A percentile compares a stretch with the other conserved stretches of the same genome.
These are phyloP conservation scores for Linum trigynum DNA, from an alignment of 345 rosid genomes.

Conservation along the genomic window DNA sequence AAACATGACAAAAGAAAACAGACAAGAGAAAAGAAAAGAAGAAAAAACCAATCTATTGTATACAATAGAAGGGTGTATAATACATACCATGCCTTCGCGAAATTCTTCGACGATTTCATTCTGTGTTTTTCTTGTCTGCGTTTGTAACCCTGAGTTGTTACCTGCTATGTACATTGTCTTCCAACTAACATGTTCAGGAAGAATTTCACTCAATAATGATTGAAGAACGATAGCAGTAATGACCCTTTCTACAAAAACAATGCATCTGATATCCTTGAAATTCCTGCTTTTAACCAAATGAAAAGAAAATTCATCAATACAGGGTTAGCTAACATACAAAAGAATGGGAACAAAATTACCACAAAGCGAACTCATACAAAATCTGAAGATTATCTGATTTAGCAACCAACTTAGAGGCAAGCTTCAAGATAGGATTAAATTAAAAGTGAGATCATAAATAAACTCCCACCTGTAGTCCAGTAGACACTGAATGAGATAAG, in stretches of 20 bases:
- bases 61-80: neutral
- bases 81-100: constrained; percentile 56
- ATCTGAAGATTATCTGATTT: too few species aligned
- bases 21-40: too few species aligned
- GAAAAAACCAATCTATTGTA: neutral
- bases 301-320: neutral
- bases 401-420: neutral
- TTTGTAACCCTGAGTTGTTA: constrained; percentile 41
- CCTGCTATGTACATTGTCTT: constrained; percentile 67
- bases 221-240: constrained; percentile 54
- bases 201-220: constrained; percentile 42
- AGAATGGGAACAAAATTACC: too few species aligned
- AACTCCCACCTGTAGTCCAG: constrained; percentile 56
- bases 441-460: neutral
- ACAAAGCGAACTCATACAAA: too few species aligned
- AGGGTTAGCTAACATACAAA: too few species aligned
- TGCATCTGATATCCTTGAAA: constrained; percentile 58
- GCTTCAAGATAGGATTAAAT: neutral
- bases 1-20: too few species aligned
- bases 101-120: constrained; percentile 76
- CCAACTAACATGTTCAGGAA: constrained; percentile 50
- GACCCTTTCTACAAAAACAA: constrained; percentile 75
- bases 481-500: constrained; percentile 58
- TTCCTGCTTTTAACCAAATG: constrained; percentile 26
- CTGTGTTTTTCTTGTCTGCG: constrained; percentile 54